Evolutionary conservation across 768 basidiomycete species (phyloP).

Genomic region (Leccinellum rugosiceps): DNA sequence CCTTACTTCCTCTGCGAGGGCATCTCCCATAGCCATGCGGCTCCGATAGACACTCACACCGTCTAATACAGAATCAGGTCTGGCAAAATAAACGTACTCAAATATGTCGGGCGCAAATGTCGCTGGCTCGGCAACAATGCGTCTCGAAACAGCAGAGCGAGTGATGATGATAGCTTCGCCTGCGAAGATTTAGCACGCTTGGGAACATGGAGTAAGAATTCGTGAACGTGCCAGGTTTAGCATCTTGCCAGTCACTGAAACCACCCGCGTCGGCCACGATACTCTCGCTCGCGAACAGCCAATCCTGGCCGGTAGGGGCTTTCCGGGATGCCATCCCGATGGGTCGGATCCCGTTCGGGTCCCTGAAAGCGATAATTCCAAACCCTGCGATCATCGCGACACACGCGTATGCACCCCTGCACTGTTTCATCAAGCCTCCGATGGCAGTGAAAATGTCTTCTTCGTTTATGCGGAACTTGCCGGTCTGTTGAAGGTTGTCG

Average conservation of each 20-base stretch:
- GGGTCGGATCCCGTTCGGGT: slow-evolving; percentile 96
- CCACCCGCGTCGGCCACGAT: slow-evolving; percentile 94
- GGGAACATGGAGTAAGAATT: not conserved
- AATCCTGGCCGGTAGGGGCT: slow-evolving; percentile 63
- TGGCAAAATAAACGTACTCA: slow-evolving; percentile 97
- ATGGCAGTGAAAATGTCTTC: slow-evolving; percentile 98
- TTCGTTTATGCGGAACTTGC: slow-evolving; percentile 98
- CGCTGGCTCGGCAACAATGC: slow-evolving; percentile 65
- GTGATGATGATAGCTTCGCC: slow-evolving; percentile 98
- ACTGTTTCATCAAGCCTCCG: slow-evolving; percentile 81
- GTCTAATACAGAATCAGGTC: slow-evolving; percentile 96
- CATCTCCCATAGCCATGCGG: slow-evolving; percentile 99
- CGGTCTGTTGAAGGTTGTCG: slow-evolving; percentile 95
- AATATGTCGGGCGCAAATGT: slow-evolving; percentile 97
- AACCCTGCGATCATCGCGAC: slow-evolving; percentile 99
- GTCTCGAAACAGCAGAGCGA: slow-evolving; percentile 67
- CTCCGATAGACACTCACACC: slow-evolving; percentile 96
- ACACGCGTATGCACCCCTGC: slow-evolving; percentile 93
- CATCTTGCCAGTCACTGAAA: slow-evolving; percentile 91
- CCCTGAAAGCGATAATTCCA: slow-evolving; percentile 95
- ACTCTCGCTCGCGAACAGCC: slow-evolving; percentile 91
- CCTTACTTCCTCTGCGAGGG: slow-evolving; percentile 83
- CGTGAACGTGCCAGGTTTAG: slow-evolving; percentile 69
- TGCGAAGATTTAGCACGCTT: slow-evolving; percentile 27
- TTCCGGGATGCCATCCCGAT: slow-evolving; percentile 80